Percentiles rank a stretch among this genome's conserved stretches.
phyloP scores from a whole-genome alignment of 2,329 filamentous ascomycete genomes.

The Tolypocladium ovalisporum region DNA sequence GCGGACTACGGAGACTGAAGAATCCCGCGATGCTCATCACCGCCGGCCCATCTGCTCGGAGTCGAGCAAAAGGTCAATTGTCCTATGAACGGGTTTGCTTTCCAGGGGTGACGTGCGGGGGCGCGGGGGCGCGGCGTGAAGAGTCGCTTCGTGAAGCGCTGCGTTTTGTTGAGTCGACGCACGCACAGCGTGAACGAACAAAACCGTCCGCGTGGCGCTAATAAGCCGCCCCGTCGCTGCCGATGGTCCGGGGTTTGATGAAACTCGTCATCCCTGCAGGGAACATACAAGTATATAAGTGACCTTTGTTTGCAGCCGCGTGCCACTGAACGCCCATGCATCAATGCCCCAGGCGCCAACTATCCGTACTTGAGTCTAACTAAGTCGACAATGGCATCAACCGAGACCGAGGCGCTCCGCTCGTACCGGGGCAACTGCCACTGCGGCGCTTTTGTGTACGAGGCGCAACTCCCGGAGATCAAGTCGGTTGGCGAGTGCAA shows the following conservation, averaged over 20 bases:
- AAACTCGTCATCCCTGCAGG: not conserved
- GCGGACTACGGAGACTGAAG: not conserved
- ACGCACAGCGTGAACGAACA: not conserved
- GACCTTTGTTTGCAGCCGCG: not conserved
- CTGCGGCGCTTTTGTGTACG: conserved; percentile 42
- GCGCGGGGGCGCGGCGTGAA: not conserved
- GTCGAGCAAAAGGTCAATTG: too few species aligned
- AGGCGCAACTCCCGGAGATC: conserved; percentile 43
- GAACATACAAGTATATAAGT: not conserved
- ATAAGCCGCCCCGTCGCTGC: not conserved
- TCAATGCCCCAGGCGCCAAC: not conserved
- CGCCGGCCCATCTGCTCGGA: not conserved
- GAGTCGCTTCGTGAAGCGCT: not conserved
- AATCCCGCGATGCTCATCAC: not conserved
- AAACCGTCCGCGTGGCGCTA: too few species aligned
- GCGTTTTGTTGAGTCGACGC: not conserved
- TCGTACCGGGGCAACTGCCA: conserved; percentile 48
- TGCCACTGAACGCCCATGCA: not conserved
- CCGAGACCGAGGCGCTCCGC: conserved; percentile 10
- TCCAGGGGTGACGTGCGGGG: not conserved
- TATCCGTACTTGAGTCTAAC: not conserved
- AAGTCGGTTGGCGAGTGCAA: conserved; percentile 47
- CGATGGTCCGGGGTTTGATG: not conserved
- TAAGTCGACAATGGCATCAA: not conserved
- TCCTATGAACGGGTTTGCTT: too few species aligned